phyloP scores from a whole-genome alignment of 2,329 filamentous ascomycete genomes.

The Teratosphaeria zuluensis region DNA sequence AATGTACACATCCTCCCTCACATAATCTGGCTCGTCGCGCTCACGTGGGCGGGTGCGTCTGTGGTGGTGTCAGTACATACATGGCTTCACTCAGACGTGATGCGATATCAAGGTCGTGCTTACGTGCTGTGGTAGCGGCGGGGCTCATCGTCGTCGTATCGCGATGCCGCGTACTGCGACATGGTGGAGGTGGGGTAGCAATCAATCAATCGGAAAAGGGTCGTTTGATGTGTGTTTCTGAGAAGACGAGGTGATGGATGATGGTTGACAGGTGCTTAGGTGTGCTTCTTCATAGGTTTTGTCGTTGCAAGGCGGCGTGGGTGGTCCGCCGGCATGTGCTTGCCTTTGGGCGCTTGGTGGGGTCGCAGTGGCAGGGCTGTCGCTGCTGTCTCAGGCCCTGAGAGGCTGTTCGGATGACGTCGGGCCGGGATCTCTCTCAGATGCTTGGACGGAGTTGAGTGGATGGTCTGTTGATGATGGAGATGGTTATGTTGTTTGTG shows the following conservation, averaged over 20 bases:
- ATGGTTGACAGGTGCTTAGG: background rate
- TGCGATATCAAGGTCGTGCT: background rate
- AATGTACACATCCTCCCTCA: slow-evolving; percentile 41
- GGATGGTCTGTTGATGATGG: background rate
- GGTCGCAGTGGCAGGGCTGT: background rate
- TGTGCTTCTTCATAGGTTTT: background rate
- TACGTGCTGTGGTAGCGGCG: slow-evolving; percentile 32
- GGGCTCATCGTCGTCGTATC: slow-evolving; percentile 37
- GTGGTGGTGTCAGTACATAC: slow-evolving; percentile 7
- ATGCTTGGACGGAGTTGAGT: background rate
- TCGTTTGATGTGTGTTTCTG: background rate
- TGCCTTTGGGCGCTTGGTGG: background rate
- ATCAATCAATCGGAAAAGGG: background rate
- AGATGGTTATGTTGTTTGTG: background rate
- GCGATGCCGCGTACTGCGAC: slow-evolving; percentile 42
- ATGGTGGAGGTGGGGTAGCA: slow-evolving; percentile 23
- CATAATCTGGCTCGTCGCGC: slow-evolving; percentile 42
- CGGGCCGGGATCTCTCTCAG: background rate
- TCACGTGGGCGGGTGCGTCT: slow-evolving; percentile 33
- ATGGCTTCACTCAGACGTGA: background rate
- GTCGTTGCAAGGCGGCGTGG: background rate
- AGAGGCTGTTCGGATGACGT: background rate
- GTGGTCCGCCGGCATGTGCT: background rate
- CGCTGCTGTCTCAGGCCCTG: background rate
- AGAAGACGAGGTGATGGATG: background rate